Percentiles rank a stretch among this genome's conserved stretches.
Evolutionary conservation across 257 asterid species (phyloP).

Genomic region (Mitragyna speciosa): DNA sequence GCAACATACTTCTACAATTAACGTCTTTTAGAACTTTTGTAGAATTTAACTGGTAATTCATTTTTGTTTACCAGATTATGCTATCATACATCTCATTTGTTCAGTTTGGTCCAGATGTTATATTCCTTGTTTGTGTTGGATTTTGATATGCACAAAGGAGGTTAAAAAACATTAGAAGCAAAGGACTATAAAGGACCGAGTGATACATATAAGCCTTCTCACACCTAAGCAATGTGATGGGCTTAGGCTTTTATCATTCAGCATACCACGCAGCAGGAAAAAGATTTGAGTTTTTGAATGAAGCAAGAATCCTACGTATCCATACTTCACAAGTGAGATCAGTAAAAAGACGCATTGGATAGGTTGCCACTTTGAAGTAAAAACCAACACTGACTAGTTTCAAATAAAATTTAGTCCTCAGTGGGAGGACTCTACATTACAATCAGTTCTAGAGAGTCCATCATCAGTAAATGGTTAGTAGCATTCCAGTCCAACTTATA

Average conservation of each 20-base stretch:
- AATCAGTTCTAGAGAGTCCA: constrained; percentile 15
- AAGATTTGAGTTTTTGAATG: background rate
- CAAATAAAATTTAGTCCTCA: constrained; percentile 13
- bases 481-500: constrained; percentile 29
- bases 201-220: background rate
- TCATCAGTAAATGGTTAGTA: constrained; percentile 35
- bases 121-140: background rate
- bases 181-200: background rate
- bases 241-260: background rate
- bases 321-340: constrained; percentile 19
- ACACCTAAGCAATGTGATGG: background rate
- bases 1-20: background rate
- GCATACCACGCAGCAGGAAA: background rate
- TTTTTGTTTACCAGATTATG: background rate
- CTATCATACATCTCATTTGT: background rate
- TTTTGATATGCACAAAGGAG: background rate
- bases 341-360: constrained; percentile 9
- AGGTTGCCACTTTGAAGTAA: background rate
- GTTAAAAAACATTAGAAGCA: background rate
- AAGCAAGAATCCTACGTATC: background rate
- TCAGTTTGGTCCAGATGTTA: background rate
- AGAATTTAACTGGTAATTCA: background rate
- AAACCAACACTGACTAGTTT: constrained; percentile 32
- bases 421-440: constrained; percentile 14
- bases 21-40: background rate